Evolutionary conservation across 129 eudicot genomes (phyloP).

Genomic region (Saposhnikovia divaricata): DNA sequence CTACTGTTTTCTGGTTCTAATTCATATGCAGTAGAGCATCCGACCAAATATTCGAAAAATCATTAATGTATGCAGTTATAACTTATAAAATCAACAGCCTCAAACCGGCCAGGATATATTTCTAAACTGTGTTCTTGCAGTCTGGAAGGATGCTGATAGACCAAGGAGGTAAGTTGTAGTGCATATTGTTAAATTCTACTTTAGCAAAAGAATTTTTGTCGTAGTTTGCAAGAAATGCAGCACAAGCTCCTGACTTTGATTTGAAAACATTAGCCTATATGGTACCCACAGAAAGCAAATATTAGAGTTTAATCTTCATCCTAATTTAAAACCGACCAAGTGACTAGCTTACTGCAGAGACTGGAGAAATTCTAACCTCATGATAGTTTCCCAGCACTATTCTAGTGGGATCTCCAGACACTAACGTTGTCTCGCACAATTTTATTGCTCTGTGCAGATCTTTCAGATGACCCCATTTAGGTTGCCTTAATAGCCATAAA

Average conservation of each 20-base stretch:
- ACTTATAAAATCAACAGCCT: no score
- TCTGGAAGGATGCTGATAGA: conserved; percentile 69
- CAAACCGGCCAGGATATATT: no score
- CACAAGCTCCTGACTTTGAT: conserved; percentile 47
- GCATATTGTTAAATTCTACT: conserved; percentile 33
- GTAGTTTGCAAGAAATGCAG: conserved; percentile 63
- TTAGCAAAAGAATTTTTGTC: conserved; percentile 39
- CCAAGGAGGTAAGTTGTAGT: conserved; percentile 59
- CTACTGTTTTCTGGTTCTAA: no score
- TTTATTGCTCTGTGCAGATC: no score
- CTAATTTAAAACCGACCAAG: not conserved
- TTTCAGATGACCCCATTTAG: conserved; percentile 10
- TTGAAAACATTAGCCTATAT: conserved; percentile 53
- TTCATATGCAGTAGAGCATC: no score
- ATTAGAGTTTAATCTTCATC: not conserved
- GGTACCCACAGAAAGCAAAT: not conserved
- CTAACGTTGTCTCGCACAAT: not conserved
- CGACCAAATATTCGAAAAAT: no score
- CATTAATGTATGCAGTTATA: no score
- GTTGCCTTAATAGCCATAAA: conserved; percentile 4
- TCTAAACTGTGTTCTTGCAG: conserved; percentile 63
- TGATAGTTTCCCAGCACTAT: conserved; percentile 4
- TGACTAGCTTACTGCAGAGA: not conserved
- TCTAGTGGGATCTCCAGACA: conserved; percentile 8
- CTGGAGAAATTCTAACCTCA: not conserved